phyloP scores from a whole-genome alignment of 2,329 filamentous ascomycete species.

The Amphichorda felina region DNA sequence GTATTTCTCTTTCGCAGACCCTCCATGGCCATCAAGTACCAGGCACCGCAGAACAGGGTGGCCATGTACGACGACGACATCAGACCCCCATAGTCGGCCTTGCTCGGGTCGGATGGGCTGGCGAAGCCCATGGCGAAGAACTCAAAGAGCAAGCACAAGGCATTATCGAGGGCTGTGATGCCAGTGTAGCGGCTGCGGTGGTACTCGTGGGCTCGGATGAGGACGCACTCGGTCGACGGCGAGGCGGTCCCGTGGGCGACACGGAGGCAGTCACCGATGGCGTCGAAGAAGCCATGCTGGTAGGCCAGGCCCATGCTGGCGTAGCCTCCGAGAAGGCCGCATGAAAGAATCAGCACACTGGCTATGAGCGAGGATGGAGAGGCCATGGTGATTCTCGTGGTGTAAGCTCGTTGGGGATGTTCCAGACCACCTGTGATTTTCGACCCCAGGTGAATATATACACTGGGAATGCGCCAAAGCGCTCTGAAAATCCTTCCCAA shows the following conservation, averaged over 20 bases:
- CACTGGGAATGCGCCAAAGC: too few relatives aligned
- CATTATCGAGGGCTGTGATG: neutral
- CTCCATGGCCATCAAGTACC: conserved; percentile 4
- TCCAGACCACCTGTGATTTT: too few relatives aligned
- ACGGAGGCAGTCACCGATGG: conserved; percentile 3
- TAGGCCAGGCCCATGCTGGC: conserved; percentile 3
- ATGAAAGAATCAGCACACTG: conserved; percentile 3
- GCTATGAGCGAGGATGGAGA: neutral
- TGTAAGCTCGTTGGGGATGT: neutral
- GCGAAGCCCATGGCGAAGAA: conserved; percentile 4
- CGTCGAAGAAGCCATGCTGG: conserved; percentile 5
- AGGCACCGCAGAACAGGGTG: conserved; percentile 4
- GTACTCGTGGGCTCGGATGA: neutral
- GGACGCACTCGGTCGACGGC: neutral
- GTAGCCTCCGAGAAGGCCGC: conserved; percentile 5
- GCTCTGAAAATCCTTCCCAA: too few relatives aligned
- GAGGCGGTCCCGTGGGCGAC: neutral
- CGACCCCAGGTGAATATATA: too few relatives aligned
- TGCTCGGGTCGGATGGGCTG: neutral
- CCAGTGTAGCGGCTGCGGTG: neutral
- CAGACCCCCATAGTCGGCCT: conserved; percentile 3
- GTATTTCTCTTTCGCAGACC: conserved; percentile 3
- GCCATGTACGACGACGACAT: conserved; percentile 3
- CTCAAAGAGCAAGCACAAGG: conserved; percentile 3
- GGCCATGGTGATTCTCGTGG: neutral